Evolutionary conservation across 2,329 filamentous ascomycete genomes (phyloP).

Genomic region (Claviceps quebecensis): DNA sequence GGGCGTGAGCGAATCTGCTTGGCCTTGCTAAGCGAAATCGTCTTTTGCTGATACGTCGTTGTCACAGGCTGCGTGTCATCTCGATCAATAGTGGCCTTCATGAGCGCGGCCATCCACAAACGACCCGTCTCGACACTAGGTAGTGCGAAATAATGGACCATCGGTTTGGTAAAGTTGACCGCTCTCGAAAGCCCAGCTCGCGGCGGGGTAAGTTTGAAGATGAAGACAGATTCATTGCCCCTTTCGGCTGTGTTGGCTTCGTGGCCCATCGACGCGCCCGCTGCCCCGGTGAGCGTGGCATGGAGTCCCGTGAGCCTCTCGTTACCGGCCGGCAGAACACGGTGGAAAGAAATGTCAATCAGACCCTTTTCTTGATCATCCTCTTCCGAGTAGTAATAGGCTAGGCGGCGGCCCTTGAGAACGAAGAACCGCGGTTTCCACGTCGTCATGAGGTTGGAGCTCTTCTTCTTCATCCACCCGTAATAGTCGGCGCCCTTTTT

Average conservation of each 20-base stretch:
- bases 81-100: constrained; percentile 97
- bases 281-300: constrained; percentile 82
- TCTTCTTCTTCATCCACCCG: constrained; percentile 99
- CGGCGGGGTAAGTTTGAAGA: constrained; percentile 93
- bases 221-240: constrained; percentile 65
- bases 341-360: constrained; percentile 95
- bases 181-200: constrained; percentile 75
- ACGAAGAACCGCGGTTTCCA: constrained; percentile 98
- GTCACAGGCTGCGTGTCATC: constrained; percentile 69
- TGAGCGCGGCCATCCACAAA: constrained; percentile 94
- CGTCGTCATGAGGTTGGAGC: constrained; percentile 86
- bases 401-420: constrained; percentile 75
- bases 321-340: constrained; percentile 86
- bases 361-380: constrained; percentile 88
- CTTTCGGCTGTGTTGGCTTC: constrained; percentile 26
- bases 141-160: constrained; percentile 94
- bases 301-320: constrained; percentile 84
- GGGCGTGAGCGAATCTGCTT: constrained; percentile 78
- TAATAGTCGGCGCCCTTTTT: constrained; percentile 82
- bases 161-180: constrained; percentile 95
- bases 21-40: constrained; percentile 82
- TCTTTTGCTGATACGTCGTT: constrained; percentile 93
- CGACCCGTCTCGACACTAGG: constrained; percentile 79
- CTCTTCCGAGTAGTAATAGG: constrained; percentile 91
- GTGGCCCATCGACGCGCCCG: constrained; percentile 32